phyloP scores from a whole-genome alignment of 805 yeast genomes.

The Ogataea haglerorum region DNA sequence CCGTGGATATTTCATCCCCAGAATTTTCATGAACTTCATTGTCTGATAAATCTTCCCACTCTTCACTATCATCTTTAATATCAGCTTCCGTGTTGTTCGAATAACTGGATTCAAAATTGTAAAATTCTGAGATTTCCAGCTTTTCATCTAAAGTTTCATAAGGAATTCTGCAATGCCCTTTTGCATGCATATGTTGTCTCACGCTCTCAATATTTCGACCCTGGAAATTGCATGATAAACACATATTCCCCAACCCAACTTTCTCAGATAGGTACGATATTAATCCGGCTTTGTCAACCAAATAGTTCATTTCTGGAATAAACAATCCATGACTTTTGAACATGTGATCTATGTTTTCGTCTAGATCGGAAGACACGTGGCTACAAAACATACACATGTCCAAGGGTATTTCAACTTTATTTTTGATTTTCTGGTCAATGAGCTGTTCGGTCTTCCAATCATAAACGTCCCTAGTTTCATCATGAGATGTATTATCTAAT shows the following conservation, averaged over 20 bases:
- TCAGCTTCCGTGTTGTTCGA: constrained; percentile 31
- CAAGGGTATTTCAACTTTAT: constrained; percentile 45
- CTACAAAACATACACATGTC: constrained; percentile 51
- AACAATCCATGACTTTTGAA: constrained; percentile 76
- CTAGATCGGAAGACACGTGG: constrained; percentile 35
- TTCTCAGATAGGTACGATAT: constrained; percentile 74
- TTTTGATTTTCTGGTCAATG: constrained; percentile 42
- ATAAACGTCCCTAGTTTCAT: no score
- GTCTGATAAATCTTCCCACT: constrained; percentile 33
- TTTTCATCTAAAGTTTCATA: constrained; percentile 80
- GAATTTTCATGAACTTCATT: constrained; percentile 35
- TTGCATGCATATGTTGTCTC: constrained; percentile 81
- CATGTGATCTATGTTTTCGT: constrained; percentile 65
- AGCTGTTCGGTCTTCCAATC: not conserved
- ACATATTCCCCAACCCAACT: constrained; percentile 77
- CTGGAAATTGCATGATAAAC: constrained; percentile 77
- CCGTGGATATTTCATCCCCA: constrained; percentile 33
- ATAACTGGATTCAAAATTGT: constrained; percentile 74
- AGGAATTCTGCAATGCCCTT: constrained; percentile 86
- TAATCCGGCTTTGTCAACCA: constrained; percentile 68
- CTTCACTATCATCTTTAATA: constrained; percentile 31
- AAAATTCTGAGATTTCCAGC: constrained; percentile 71
- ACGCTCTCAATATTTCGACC: constrained; percentile 85
- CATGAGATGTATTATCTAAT: no score
- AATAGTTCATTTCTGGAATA: constrained; percentile 75